Evolutionary conservation across 495 filamentous ascomycete genomes (phyloP), one percentile per base, ranked within the genome.

Genomic region (Trichoderma asperelloides): DNA sequence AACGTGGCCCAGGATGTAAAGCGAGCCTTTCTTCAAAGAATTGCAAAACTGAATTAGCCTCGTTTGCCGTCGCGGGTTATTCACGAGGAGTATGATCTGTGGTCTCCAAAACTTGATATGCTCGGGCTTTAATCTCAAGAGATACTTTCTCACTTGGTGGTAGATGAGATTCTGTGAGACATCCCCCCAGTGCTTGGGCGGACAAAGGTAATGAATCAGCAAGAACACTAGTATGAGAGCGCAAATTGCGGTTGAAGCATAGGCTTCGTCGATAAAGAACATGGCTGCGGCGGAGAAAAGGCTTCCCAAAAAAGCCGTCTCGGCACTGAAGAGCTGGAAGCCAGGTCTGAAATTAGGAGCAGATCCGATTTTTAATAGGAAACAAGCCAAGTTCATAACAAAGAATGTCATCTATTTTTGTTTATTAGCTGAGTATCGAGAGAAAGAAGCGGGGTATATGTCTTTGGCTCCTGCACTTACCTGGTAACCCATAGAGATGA

Each of bases 51-150:
- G 91, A 8, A 96, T 91, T 67, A 96, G 84, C 49, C 88, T 89
- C 47, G 88, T 90, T 69, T 92, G 89, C 21, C 82, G 82, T 11
- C 92, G 84, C 12, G 93, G 86, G 68, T 93, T 88, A 73, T 91
- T 95, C 68, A 96, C 87, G 62, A 96, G 87, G 0, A 96, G 81
- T 51, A 96, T 81, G 66, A 96, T 94, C 69, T 87, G 92, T 0
- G 91, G 91, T 49, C 91, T 83, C 91, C 91, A 96, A 73, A 93
- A 95, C 71, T 96, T 96, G 74, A 96, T 92, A 71, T 96, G 92
- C 68, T 96, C 91, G 68, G 92, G 91, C 47, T 87, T 88, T 12
- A 96, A 80, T 28, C 92, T 85, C 60, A 96, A 79, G 21, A 96
- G 77, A 69, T 96, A 96, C 71, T 96, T 96, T 64, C 92, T 85